Evolutionary conservation across 345 rosid genomes (phyloP), one percentile per base, ranked within the genome.

Genomic region (Aethionema arabicum): DNA sequence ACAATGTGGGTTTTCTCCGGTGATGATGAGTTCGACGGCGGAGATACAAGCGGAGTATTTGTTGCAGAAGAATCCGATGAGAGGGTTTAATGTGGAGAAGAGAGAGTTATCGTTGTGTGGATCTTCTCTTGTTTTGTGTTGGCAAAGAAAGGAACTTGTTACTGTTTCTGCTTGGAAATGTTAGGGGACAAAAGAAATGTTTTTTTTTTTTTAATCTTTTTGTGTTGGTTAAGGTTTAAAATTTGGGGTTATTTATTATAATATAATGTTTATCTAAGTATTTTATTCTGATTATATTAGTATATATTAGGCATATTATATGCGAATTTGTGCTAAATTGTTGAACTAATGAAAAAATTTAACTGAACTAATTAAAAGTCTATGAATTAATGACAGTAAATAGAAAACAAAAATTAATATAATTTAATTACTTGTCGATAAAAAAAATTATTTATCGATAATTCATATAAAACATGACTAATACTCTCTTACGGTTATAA

Each of bases 71-170:
- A 80, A 77, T 61, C 82, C 73, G 11, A 79, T 68, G 50, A 75
- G 82, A 72, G 98, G 98, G 38, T 88, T 88, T 70, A 88, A 83
- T 33, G 80, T 88, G 40, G 98, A 88, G 80, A 91, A 88, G 83
- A 79, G 78, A 51, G 90, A 84, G 59, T 75, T 80, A 37, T 74
- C 78, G 27, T 40, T 11, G 29, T 21, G 27, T 21, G 27, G 27
- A 21, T 15, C 74, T 56, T 64, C 74, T 7, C 96, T 91, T 15
- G 86, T 83, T 55, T 86, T 91, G 32, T 88, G 79, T 68, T 91
- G 98, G 98, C 91, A 86, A 66, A 78, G 79, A 54, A 73, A 81
- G 56, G 98, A 91, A 69, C 88, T 91, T 56, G 78, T 88, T 11
- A 72, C 87, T 37, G 87, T 80, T 61, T 86, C 95, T 5, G 96